Evolutionary conservation across 768 basidiomycete genomes (phyloP), one percentile per base, ranked within the genome.

Genomic region (Mycena floridula): DNA sequence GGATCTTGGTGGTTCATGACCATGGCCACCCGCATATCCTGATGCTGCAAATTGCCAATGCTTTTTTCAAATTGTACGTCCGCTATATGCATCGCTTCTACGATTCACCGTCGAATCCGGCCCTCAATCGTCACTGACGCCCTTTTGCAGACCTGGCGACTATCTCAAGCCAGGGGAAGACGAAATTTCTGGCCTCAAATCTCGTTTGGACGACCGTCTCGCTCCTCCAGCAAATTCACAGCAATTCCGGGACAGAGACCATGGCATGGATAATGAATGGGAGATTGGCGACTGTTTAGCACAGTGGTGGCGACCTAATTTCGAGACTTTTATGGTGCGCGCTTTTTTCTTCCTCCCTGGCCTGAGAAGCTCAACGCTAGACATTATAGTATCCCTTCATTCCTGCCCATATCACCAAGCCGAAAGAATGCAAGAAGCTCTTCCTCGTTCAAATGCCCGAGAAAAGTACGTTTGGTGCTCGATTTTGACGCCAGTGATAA

Each of bases 281-380:
- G 88, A 94, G 63, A 91, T 97, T 28, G 88, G 88, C 1, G 94
- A 98, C 54, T 93, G 91, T 54, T 72, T 98, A n/a, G 91, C 91
- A 0, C 92, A 94, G 60, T 99, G 95, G 94, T 99, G 89, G 88
- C 69, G 96, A 40, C 95, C 95, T 0, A 96, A 96, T 59, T 99
- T 96, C 54, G 96, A 99, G 69, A 94, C 92, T 0, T 98, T 98
- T 66, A 94, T 96, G 87, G 94, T 95, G 54, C 57, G 85, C n/a
- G n/a, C n/a, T n/a, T n/a, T n/a, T n/a, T n/a, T 74, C 6, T 30
- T 26, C 11, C 15, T 32, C 37, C 36, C 38, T 26, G 4, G 43
- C 24, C 21, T 28, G 27, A 11, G 26, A 23, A 9, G 16, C 28
- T 16, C n/a, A n/a, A 39, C 13, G 43, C 30, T 26, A 0, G n/a